Evolutionary conservation across 2,329 filamentous ascomycete species (phyloP), one percentile per base, ranked within the genome.

Genomic region (Coleophoma eucalyptorum): DNA sequence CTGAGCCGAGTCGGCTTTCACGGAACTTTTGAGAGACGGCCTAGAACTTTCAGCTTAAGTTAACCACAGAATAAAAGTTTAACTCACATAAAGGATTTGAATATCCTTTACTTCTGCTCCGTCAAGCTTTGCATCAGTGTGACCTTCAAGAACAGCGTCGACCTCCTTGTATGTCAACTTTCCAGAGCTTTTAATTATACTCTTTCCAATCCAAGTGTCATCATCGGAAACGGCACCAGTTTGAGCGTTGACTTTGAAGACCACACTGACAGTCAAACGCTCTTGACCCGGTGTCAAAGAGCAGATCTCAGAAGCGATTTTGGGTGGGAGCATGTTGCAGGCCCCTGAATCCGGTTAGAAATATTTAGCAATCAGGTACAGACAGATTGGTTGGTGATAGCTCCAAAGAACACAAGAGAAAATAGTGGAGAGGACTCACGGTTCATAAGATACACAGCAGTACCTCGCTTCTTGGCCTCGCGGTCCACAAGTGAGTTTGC

Each of bases 391-490:
- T 16, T 5, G 35, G 16, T 4, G 35, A 38, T 16, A 5, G 16
- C n/a, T n/a, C n/a, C n/a, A n/a, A n/a, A n/a, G 37, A 40, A n/a
- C 13, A 40, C 12, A 40, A 19, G 37, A 2, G n/a, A 40, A 15
- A 40, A 15, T 40, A 40, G 13, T 40, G 37, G 37, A 15, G 3
- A 26, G 10, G 5, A 6, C 37, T 40, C 37, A 20, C 41, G 86
- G 74, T 96, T 94, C 73, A 96, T 87, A 56, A 99, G 79, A 66
- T 97, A 95, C 20, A 99, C 94, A 34, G 91, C 92, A 51, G 92
- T 97, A 54, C 93, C 93, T 58, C 94, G 90, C 79, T 97, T 99
- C 81, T 94, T 96, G 11, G 94, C 94, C 72, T 99, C 94, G 43
- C 94, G 87, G 65, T 99, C 94, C 46, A 97, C 92, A 43, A 97